phyloP scores from a whole-genome alignment of 2,329 filamentous ascomycete species.

The Xylaria arbuscula region DNA sequence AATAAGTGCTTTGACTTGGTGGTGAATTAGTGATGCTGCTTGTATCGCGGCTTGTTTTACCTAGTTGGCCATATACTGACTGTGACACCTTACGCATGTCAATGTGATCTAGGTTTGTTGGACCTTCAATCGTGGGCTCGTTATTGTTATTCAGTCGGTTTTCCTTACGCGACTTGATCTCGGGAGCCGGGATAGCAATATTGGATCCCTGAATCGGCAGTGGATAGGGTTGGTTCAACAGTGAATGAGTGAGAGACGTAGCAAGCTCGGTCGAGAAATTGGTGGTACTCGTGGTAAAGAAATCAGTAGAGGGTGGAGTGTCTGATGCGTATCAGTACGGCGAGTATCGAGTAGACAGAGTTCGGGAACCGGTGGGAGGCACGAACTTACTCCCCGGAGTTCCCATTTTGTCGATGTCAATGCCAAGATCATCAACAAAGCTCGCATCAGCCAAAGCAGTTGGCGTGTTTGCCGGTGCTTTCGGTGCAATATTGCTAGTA shows the following conservation, averaged over 20 bases:
- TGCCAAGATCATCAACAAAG: conserved; percentile 44
- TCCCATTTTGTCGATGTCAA: conserved; percentile 43
- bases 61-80: conserved; percentile 50
- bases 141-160: conserved; percentile 48
- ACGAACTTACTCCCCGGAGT: conserved; percentile 45
- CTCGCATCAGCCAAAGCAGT: conserved; percentile 44
- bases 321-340: conserved; percentile 37
- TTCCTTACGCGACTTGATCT: conserved; percentile 60
- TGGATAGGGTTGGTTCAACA: conserved; percentile 61
- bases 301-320: conserved; percentile 44
- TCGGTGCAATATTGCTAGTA: conserved; percentile 47
- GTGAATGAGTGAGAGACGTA: conserved; percentile 58
- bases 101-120: conserved; percentile 45
- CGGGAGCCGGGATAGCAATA: conserved; percentile 50
- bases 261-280: conserved; percentile 54
- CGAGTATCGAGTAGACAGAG: neutral
- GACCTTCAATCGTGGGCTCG: conserved; percentile 41
- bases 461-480: conserved; percentile 59
- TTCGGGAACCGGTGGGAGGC: conserved; percentile 7
- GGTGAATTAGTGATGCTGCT: conserved; percentile 47
- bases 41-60: conserved; percentile 42
- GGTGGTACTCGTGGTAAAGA: conserved; percentile 42
- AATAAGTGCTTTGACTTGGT: conserved; percentile 47
- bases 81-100: conserved; percentile 58
- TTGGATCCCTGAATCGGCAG: conserved; percentile 50